These are phyloP conservation scores for Pseudocercospora musae DNA, from an alignment of 2,329 filamentous ascomycete species.

Conservation along the genomic window DNA sequence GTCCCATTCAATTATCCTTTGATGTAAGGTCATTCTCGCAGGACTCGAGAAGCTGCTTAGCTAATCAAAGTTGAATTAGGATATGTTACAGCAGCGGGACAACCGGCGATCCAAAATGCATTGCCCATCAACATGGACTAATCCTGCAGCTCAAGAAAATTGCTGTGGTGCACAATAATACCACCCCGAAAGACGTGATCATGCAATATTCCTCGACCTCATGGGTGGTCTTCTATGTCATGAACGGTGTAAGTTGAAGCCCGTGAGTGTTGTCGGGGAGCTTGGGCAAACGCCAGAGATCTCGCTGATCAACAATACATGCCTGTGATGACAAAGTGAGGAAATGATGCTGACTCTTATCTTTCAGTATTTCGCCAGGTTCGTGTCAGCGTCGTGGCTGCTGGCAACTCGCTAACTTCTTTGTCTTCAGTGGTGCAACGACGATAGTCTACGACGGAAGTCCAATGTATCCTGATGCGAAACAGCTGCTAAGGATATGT, in stretches of 20 bases:
- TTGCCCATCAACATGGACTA: constrained; percentile 43
- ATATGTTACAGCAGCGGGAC: constrained; percentile 47
- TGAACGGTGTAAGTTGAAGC: constrained; percentile 15
- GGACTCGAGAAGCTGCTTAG: background rate
- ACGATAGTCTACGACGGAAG: constrained; percentile 46
- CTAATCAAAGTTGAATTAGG: background rate
- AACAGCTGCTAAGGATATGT: constrained; percentile 37
- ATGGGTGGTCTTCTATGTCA: constrained; percentile 48
- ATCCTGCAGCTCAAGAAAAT: constrained; percentile 47
- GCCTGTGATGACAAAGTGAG: background rate
- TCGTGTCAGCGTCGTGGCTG: background rate
- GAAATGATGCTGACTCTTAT: background rate
- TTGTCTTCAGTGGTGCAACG: constrained; percentile 33
- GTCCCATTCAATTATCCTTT: constrained; percentile 44
- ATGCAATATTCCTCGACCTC: constrained; percentile 48
- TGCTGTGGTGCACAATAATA: constrained; percentile 44
- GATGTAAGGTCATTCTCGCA: constrained; percentile 20
- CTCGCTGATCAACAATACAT: background rate
- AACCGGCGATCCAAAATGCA: constrained; percentile 45
- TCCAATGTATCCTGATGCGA: constrained; percentile 41
- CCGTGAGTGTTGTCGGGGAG: background rate
- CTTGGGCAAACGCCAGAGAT: background rate
- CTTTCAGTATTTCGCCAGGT: background rate
- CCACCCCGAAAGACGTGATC: constrained; percentile 40
- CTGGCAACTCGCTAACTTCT: background rate